Base-by-base conservation (phyloP, 1,284 basidiomycete genomes). In the Trichosporon coremiiforme region DNA sequence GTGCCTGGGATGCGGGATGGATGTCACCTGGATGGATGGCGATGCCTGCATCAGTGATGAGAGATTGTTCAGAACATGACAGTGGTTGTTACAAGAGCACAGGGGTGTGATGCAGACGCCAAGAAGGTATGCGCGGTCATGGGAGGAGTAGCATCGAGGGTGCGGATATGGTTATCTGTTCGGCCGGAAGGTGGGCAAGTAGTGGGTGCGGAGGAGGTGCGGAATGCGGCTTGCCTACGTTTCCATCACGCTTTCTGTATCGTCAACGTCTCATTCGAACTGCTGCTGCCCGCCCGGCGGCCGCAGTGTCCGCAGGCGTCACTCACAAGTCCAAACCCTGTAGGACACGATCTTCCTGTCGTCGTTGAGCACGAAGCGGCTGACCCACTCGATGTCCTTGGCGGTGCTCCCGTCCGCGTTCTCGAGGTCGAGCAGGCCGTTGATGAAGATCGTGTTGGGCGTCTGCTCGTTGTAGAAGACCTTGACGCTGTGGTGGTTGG, bases 261-360 rank as follows among this genome's bases (percentile, higher is more conserved):
- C 31, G 57, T 60, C 57, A 60, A 31, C 55, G 13, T 15, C 15
- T 15, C 55, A 13, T 31, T n/a, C 29, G 8, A 0, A 31, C 55
- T 12, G 33, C 15, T 12, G 20, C 15, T 22, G 47, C 45, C 38
- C 41, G 41, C 41, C 20, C 47, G 47, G 47, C 47, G 47, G 47
- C 20, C 47, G 20, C 47, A 53, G 47, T 20, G 47, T 57, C 12
- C 1, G 33, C 8, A 8, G 33, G 33, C 33, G 33, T 33, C 33
- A 60, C 57, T 60, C 57, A 60, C 57, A 60, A 9, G 57, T 60
- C 57, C 57, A 60, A 8, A 60, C 57, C 17, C 57, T 31, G 57
- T 60, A 60, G 8, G 12, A 15, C 31, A 25, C 22, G 17, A 60
- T 60, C 57, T 60, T 33, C 15, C 17, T 13, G 2, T 60, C 57